Base-by-base conservation (phyloP, 108 stramenopile genomes). In the Skeletonema potamos region DNA sequence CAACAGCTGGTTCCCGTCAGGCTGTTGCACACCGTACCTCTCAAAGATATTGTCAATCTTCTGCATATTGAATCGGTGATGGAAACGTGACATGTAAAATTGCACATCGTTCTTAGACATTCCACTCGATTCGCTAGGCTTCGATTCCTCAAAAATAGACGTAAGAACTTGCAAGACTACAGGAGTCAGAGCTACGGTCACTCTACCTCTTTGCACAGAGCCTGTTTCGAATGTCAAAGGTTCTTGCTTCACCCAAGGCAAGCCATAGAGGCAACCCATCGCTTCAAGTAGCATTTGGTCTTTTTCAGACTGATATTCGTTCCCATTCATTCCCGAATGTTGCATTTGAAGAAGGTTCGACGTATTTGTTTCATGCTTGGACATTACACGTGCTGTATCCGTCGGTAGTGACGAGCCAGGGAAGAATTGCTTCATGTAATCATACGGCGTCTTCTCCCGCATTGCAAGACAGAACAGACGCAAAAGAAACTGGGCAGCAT, bases 1-100 rank as follows among this genome's bases (percentile, higher is more conserved):
- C 22, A 98, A 68, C 17, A 83, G 90, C 70, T 87, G 89, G 28
- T 63, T 72, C 12, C 64, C 80, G 20, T 66, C 73, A 17, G 68
- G 64, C 33, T 81, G 73, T 32, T 81, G 68, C 30, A 81, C 58
- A 17, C 68, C 73, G 57, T 81, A 64, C 20, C 62, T 70, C 29
- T 30, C 55, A 69, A 97, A 84, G 34, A 97, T 92, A 36, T 87
- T 83, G 12, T 86, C 79, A 56, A 97, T 91, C 72, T 85, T 90
- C 32, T 94, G 85, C 22, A 82, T 68, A 34, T 90, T 82, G 33
- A 83, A 62, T 22, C 70, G 46, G 32, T 90, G 87, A 36, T 87
- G 89, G 69, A 90, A 95, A 60, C 59, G 70, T 34, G 79, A 81
- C 70, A 96, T 77, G 69, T 92, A 96, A 18, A 56, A 24, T 63